A percentile compares a stretch with the other conserved stretches of the same genome.
These are phyloP conservation scores for Cladosporium sphaerospermum DNA, from an alignment of 2,329 filamentous ascomycete genomes.

Conservation along the genomic window DNA sequence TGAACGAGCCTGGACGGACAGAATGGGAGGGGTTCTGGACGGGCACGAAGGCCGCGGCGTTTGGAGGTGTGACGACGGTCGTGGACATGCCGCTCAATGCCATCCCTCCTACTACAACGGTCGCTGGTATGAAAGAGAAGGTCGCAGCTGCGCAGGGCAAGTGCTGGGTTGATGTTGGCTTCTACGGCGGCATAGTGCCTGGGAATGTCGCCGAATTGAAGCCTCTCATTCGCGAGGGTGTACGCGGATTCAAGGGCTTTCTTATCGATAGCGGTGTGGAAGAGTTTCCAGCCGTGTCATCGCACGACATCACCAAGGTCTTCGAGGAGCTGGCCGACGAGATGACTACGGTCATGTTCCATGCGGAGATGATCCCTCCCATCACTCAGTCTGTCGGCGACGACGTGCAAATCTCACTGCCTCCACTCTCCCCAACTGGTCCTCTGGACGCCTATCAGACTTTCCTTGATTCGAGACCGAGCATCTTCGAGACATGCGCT, in stretches of 20 bases:
- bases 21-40: constrained; percentile 99
- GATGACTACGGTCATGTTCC: constrained; percentile 97
- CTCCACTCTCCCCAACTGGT: constrained; percentile 54
- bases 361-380: constrained; percentile 93
- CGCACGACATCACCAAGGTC: constrained; percentile 69
- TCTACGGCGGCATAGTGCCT: constrained; percentile 91
- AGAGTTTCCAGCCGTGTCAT: constrained; percentile 88
- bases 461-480: constrained; percentile 85
- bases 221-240: constrained; percentile 74
- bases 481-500: constrained; percentile 84
- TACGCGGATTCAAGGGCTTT: constrained; percentile 95
- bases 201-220: constrained; percentile 77
- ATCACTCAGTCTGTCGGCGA: constrained; percentile 61
- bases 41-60: constrained; percentile 86
- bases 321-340: constrained; percentile 75
- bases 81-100: constrained; percentile 97
- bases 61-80: constrained; percentile 92
- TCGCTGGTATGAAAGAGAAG: constrained; percentile 80
- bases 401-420: constrained; percentile 51
- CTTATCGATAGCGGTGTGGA: constrained; percentile 95
- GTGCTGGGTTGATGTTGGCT: constrained; percentile 97
- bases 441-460: constrained; percentile 75
- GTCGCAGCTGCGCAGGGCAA: constrained; percentile 74
- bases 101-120: constrained; percentile 90
- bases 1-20: constrained; percentile 93